Conservation (phyloP, 495 filamentous ascomycete species). For the Lasiosphaeriaceae sp. region DNA sequence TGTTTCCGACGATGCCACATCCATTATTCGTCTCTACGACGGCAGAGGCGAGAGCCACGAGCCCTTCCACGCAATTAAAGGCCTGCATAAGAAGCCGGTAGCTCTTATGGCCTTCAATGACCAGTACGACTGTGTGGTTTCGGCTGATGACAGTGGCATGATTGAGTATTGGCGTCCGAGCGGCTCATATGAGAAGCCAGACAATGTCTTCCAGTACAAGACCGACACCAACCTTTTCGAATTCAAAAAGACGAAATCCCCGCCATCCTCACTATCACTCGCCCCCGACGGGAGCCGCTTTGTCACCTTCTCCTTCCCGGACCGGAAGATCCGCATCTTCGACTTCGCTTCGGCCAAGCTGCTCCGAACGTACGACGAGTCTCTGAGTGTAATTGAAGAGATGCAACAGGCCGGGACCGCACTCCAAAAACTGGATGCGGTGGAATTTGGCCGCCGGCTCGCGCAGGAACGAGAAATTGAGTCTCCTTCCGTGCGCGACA, state of each 20-base stretch:
- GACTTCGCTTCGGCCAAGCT: conserved; percentile 87
- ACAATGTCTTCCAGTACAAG: conserved; percentile 87
- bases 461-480: conserved; percentile 87
- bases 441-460: conserved; percentile 88
- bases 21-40: conserved; percentile 77
- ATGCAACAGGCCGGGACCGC: conserved; percentile 93
- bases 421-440: conserved; percentile 69
- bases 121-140: conserved; percentile 82
- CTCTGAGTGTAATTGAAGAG: conserved; percentile 74
- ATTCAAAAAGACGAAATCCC: conserved; percentile 91
- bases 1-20: conserved; percentile 75
- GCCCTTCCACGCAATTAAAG: conserved; percentile 69
- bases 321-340: conserved; percentile 87
- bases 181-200: conserved; percentile 80
- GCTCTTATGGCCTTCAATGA: conserved; percentile 86
- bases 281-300: conserved; percentile 83
- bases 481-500: conserved; percentile 55
- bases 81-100: conserved; percentile 74
- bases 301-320: conserved; percentile 86
- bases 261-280: conserved; percentile 78
- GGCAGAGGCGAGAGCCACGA: conserved; percentile 74
- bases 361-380: conserved; percentile 91
- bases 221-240: conserved; percentile 91
- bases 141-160: conserved; percentile 88
- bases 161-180: conserved; percentile 92